Conservation (phyloP, 192 early-diverging fungal species). For the Entophlyctis helioformis region DNA sequence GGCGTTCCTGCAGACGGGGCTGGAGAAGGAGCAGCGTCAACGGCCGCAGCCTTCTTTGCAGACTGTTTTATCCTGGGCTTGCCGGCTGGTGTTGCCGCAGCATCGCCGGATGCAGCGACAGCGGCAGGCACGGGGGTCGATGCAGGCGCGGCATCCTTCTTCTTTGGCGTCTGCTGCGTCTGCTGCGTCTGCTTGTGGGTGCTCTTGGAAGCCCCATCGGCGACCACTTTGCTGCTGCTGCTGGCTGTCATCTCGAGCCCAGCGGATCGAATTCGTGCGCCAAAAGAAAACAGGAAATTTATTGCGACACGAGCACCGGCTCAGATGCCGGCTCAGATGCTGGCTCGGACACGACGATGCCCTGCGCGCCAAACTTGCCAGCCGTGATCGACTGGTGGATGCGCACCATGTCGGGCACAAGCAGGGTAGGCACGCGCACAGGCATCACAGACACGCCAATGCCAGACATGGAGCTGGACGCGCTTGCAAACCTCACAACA, state of each 20-base stretch:
- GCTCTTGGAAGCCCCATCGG: background rate
- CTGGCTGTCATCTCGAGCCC: no score
- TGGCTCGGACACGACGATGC: background rate
- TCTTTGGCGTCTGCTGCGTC: no score
- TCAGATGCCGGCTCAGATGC: background rate
- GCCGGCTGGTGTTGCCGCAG: background rate
- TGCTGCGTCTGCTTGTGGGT: background rate
- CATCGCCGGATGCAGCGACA: background rate
- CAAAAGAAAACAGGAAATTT: background rate
- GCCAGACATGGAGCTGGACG: slow-evolving; percentile 6
- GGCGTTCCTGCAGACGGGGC: background rate
- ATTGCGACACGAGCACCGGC: background rate
- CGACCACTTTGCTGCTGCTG: background rate
- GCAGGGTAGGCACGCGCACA: background rate
- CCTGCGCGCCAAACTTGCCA: slow-evolving; percentile 8
- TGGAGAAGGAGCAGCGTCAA: no score
- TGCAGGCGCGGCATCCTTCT: background rate
- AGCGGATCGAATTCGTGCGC: background rate
- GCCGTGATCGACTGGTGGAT: background rate
- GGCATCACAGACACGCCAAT: slow-evolving; percentile 9
- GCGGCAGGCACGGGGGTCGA: no score
- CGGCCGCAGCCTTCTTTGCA: no score
- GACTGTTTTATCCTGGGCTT: no score
- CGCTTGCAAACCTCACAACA: slow-evolving; percentile 15
- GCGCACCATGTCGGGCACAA: background rate